Conservation (phyloP, 2,329 filamentous ascomycete genomes). For the Aureobasidium namibiae region DNA sequence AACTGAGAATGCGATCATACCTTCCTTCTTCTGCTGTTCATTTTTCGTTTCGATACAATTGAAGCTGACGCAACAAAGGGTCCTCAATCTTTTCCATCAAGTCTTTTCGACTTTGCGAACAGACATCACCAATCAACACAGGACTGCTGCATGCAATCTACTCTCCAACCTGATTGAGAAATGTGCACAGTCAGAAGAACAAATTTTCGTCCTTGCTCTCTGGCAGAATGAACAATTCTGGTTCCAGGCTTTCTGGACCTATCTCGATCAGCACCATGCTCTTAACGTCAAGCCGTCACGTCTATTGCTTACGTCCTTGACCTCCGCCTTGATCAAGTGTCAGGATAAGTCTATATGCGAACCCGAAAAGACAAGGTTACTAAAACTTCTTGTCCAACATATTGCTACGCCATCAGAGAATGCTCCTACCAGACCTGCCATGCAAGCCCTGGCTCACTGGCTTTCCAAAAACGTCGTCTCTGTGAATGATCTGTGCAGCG, state of each 20-base stretch:
- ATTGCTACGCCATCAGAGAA: slow-evolving; percentile 20
- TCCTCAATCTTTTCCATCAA: not conserved
- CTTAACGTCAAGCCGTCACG: slow-evolving; percentile 40
- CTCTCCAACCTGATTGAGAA: slow-evolving; percentile 37
- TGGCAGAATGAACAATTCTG: slow-evolving; percentile 29
- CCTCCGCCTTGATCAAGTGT: slow-evolving; percentile 27
- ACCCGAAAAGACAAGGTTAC: slow-evolving; percentile 1
- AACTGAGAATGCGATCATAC: too few relatives aligned
- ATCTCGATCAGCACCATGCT: slow-evolving; percentile 34
- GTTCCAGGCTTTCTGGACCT: slow-evolving; percentile 31
- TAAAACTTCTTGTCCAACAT: slow-evolving; percentile 14
- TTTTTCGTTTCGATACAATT: not conserved
- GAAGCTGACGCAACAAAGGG: not conserved
- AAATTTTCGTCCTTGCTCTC: slow-evolving; percentile 24
- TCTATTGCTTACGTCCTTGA: slow-evolving; percentile 36
- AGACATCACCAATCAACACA: slow-evolving; percentile 27
- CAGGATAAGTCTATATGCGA: slow-evolving; percentile 11
- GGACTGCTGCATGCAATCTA: slow-evolving; percentile 40
- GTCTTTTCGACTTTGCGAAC: not conserved
- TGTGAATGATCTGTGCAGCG: not conserved
- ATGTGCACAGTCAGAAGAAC: slow-evolving; percentile 25
- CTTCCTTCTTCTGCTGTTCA: not conserved
- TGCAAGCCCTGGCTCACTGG: slow-evolving; percentile 60
- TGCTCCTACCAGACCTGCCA: slow-evolving; percentile 54
- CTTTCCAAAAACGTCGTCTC: slow-evolving; percentile 52